Conservation (phyloP, 1,284 basidiomycete species). For the Wolfiporia cocos region DNA sequence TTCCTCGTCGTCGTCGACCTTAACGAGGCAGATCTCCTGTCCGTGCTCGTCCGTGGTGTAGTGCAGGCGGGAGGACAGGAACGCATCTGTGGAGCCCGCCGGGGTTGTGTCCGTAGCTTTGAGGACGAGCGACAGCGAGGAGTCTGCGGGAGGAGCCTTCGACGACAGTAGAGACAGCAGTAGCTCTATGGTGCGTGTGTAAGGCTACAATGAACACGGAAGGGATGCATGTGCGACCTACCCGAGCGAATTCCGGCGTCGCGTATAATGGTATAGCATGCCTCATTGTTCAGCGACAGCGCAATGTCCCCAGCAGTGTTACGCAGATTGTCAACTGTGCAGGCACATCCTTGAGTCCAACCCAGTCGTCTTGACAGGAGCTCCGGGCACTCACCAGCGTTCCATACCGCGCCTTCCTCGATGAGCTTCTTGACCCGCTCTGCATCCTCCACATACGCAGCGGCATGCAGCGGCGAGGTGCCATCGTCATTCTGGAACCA, state of each 20-base stretch:
- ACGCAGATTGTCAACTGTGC: conserved; percentile 66
- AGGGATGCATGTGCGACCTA: conserved; percentile 24
- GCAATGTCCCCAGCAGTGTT: conserved; percentile 88
- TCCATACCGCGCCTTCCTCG: conserved; percentile 88
- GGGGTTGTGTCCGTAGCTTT: conserved; percentile 59
- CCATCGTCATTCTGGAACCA: conserved; percentile 90
- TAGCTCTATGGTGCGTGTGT: conserved; percentile 42
- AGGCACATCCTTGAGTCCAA: conserved; percentile 12
- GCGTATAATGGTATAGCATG: conserved; percentile 71
- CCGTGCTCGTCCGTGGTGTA: conserved; percentile 73
- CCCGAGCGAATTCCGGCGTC: conserved; percentile 87
- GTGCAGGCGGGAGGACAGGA: conserved; percentile 66
- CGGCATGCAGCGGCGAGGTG: conserved; percentile 85
- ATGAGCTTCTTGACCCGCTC: conserved; percentile 65
- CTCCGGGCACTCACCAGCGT: conserved; percentile 51
- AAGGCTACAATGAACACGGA: conserved; percentile 9
- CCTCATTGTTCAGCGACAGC: conserved; percentile 73
- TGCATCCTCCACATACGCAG: conserved; percentile 68
- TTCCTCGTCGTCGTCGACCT: conserved; percentile 63
- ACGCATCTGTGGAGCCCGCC: conserved; percentile 69
- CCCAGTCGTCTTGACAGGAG: conserved; percentile 72
- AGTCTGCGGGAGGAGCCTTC: conserved; percentile 27
- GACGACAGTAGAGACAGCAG: conserved; percentile 56
- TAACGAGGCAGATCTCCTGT: conserved; percentile 77
- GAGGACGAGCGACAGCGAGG: conserved; percentile 44